These are phyloP conservation scores for Bruguiera parviflora DNA, from an alignment of 345 rosid genomes.

Conservation along the genomic window DNA sequence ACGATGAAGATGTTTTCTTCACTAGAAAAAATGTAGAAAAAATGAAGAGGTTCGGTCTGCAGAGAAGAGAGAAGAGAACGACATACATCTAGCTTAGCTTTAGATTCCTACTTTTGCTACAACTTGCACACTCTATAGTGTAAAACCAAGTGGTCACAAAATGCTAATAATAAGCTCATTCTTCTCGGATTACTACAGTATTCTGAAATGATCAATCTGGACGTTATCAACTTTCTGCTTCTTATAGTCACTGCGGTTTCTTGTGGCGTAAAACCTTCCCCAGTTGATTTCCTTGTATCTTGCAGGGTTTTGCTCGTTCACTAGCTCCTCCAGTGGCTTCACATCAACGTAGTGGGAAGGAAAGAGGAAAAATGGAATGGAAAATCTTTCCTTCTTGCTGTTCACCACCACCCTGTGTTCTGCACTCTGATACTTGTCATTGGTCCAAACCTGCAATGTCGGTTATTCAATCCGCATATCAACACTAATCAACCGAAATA, in stretches of 20 bases:
- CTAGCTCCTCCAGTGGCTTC: conserved; percentile 35
- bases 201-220: conserved; percentile 32
- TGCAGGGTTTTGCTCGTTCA: conserved; percentile 27
- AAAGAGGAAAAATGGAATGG: conserved; percentile 35
- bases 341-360: conserved; percentile 28
- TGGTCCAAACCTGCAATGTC: conserved; percentile 38
- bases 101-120: too few relatives aligned
- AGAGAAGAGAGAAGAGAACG: too few relatives aligned
- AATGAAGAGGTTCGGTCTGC: too few relatives aligned
- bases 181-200: background rate
- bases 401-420: conserved; percentile 42
- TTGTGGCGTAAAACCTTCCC: conserved; percentile 30
- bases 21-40: too few relatives aligned
- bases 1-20: too few relatives aligned
- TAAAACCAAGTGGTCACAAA: background rate
- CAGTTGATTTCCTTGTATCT: conserved; percentile 29
- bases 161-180: background rate
- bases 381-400: conserved; percentile 38
- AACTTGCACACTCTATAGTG: too few relatives aligned
- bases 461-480: background rate
- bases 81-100: too few relatives aligned
- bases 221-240: conserved; percentile 34
- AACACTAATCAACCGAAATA: background rate
- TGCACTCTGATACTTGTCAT: conserved; percentile 37
- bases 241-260: conserved; percentile 36